Evolutionary conservation across 305 asterid genomes (phyloP).

Genomic region (Fraxinus velutina): DNA sequence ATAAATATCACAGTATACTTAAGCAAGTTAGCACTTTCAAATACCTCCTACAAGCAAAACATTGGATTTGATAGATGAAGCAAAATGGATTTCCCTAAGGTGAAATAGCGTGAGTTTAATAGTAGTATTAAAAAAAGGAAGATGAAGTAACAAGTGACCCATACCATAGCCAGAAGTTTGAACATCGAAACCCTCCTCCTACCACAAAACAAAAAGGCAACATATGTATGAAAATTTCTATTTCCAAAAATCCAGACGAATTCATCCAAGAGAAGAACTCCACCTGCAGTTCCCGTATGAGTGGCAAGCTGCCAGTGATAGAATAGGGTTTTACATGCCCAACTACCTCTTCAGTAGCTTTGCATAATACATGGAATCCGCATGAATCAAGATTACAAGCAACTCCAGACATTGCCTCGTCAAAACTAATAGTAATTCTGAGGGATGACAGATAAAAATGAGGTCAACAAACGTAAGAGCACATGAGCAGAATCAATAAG

Average conservation of each 20-base stretch:
- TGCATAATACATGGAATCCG: slow-evolving; percentile 81
- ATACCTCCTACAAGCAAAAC: neutral
- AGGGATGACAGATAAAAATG: slow-evolving; percentile 7
- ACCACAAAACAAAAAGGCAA: slow-evolving; percentile 14
- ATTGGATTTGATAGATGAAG: neutral
- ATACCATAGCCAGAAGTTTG: slow-evolving; percentile 93
- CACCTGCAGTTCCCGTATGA: slow-evolving; percentile 88
- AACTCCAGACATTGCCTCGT: slow-evolving; percentile 71
- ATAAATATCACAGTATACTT: neutral
- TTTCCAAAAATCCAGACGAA: slow-evolving; percentile 8
- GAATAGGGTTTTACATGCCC: slow-evolving; percentile 94
- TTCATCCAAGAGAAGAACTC: slow-evolving; percentile 15
- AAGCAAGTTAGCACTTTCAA: neutral
- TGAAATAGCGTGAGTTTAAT: neutral
- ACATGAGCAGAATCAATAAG: neutral
- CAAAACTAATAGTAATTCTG: slow-evolving; percentile 70
- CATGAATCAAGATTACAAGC: slow-evolving; percentile 89
- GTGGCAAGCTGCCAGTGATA: slow-evolving; percentile 89
- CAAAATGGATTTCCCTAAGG: neutral
- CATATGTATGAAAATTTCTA: neutral
- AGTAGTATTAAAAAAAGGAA: neutral
- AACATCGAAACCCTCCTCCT: slow-evolving; percentile 96
- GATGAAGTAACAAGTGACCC: slow-evolving; percentile 17
- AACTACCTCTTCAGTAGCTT: slow-evolving; percentile 88
- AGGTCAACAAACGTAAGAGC: neutral